Percentiles rank a stretch among this genome's conserved stretches.
phyloP scores from a whole-genome alignment of 2,329 filamentous ascomycete species.

The Nannizzia gypsea region DNA sequence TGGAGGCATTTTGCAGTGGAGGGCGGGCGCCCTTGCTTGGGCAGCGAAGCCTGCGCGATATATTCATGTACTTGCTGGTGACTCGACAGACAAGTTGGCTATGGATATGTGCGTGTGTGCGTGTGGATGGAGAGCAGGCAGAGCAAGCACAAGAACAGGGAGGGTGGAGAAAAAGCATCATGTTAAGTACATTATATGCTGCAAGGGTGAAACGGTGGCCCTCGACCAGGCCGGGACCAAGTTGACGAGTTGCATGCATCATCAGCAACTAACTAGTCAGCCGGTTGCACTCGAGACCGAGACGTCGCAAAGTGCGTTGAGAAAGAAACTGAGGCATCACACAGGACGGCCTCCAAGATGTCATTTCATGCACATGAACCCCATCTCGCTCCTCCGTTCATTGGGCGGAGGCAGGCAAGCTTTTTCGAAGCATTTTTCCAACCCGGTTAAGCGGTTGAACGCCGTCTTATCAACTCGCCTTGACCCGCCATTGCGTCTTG shows the following conservation, averaged over 20 bases:
- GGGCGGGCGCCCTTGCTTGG: not conserved
- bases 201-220: not conserved
- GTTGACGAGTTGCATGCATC: not conserved
- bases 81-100: no score
- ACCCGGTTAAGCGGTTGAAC: constrained; percentile 1
- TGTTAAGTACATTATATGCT: no score
- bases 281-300: not conserved
- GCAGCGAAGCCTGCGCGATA: not conserved
- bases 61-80: not conserved
- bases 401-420: not conserved
- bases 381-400: not conserved
- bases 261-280: not conserved
- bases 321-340: not conserved
- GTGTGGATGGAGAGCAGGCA: no score
- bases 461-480: not conserved
- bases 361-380: not conserved
- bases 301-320: not conserved
- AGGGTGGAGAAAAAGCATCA: not conserved
- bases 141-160: not conserved
- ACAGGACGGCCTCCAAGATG: not conserved
- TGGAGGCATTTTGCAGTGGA: not conserved
- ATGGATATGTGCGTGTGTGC: no score
- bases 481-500: not conserved
- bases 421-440: constrained; percentile 4
- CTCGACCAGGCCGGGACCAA: not conserved